A percentile compares a stretch with the other conserved stretches of the same genome.
Conservation (phyloP, 2,329 filamentous ascomycete species). For the Chaetomium olivaceum region DNA sequence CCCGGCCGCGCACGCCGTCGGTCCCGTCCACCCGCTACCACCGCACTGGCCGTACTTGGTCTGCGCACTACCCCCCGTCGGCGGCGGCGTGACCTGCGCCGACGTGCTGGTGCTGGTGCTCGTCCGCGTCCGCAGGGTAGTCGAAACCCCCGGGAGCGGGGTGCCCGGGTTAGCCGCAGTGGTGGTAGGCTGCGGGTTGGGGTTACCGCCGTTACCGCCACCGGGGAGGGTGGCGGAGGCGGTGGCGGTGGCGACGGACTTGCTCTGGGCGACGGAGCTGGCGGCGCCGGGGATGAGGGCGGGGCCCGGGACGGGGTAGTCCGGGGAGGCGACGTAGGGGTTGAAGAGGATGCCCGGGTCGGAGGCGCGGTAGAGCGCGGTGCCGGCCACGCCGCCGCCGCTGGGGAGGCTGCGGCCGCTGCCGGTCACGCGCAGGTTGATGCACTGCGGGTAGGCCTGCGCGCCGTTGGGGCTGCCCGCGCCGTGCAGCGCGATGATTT, state of each 20-base stretch:
- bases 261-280: conserved; percentile 28
- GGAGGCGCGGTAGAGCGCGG: conserved; percentile 30
- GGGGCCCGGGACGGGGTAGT: conserved; percentile 36
- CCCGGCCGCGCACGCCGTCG: conserved; percentile 30
- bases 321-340: conserved; percentile 26
- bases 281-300: conserved; percentile 31
- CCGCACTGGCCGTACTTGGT: conserved; percentile 33
- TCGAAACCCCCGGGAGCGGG: not conserved
- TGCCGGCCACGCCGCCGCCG: conserved; percentile 34
- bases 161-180: conserved; percentile 12
- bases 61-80: conserved; percentile 19
- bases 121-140: conserved; percentile 12
- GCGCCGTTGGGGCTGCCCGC: conserved; percentile 44
- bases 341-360: conserved; percentile 35
- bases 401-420: conserved; percentile 35
- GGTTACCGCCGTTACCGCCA: conserved; percentile 13
- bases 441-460: conserved; percentile 52
- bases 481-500: conserved; percentile 50
- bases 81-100: conserved; percentile 20
- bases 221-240: conserved; percentile 27
- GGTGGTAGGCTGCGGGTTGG: conserved; percentile 9
- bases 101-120: conserved; percentile 9
- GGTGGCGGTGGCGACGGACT: conserved; percentile 27
- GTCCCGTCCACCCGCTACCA: conserved; percentile 30
- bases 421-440: conserved; percentile 47